Evolutionary conservation across 768 basidiomycete genomes (phyloP), one percentile per base, ranked within the genome.

Genomic region (Cyathus striatus): DNA sequence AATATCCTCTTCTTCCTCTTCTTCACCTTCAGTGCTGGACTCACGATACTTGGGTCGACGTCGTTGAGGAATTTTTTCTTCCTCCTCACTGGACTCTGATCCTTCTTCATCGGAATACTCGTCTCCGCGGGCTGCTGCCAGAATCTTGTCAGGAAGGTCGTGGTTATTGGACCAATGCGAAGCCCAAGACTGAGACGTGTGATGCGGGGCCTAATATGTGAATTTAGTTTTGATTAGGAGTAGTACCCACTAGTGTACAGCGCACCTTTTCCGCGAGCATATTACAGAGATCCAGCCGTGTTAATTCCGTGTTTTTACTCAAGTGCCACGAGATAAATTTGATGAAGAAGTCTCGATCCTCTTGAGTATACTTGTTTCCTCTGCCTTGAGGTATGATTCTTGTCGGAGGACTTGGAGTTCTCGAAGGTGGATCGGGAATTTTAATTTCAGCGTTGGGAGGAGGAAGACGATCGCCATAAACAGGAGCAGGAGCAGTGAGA

Each of bases 381-480:
- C 72, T 61, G 10, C 66, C 70, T 41, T 61, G 62, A 27, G 64
- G 67, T 42, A 80, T 64, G 21, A 80, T 55, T 43, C 58, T 58
- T 6, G 69, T 72, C 5, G 85, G 86, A 18, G 86, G 85, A 2
- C 70, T 77, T 1, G 86, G 86, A n/a, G 80, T 79, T 36, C 82
- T 78, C 17, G 79, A 78, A 1, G 85, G 83, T 12, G 81, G 79
- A 6, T 69, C 66, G 5, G 83, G 85, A 23, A 81, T 65, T 48
- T 68, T 73, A 42, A 83, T 64, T 37, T 79, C 73, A 37, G 76
- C 67, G 52, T 83, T 75, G n/a, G 81, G 81, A 4, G 79, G 68
- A 38, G 81, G 78, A 23, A 83, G 58, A 40, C 69, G 72, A 36
- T 60, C 55, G 35, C 66, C 69, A 48, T 64, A 76, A 21, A 72